A percentile compares a stretch with the other conserved stretches of the same genome.
Conservation (phyloP, 1,139 yeast species). For the Blastobotrys proliferans region DNA sequence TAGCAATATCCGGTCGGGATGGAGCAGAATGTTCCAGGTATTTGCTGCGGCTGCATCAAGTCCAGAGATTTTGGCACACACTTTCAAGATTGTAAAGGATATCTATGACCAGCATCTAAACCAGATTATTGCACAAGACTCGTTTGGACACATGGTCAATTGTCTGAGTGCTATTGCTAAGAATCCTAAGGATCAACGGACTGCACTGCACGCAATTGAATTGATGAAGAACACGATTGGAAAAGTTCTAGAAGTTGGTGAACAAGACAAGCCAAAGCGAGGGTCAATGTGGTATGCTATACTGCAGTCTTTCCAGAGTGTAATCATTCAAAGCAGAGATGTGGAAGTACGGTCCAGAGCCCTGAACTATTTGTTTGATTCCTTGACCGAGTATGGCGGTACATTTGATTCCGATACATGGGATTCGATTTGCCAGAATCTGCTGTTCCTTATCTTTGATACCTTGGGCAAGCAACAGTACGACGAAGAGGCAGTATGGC, state of each 20-base stretch:
- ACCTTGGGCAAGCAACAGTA: constrained; percentile 65
- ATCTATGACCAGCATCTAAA: constrained; percentile 61
- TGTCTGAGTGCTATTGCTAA: constrained; percentile 81
- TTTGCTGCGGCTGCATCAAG: constrained; percentile 57
- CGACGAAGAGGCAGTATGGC: constrained; percentile 91
- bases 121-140: constrained; percentile 66
- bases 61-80: constrained; percentile 2
- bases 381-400: constrained; percentile 73
- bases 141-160: constrained; percentile 66
- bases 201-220: constrained; percentile 75
- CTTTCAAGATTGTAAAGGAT: constrained; percentile 3
- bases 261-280: constrained; percentile 18
- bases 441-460: constrained; percentile 86
- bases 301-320: constrained; percentile 77
- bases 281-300: constrained; percentile 63
- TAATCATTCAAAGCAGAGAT: constrained; percentile 91
- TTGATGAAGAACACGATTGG: constrained; percentile 63
- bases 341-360: constrained; percentile 92
- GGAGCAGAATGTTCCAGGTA: constrained; percentile 85
- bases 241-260: constrained; percentile 37
- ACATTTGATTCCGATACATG: constrained; percentile 73
- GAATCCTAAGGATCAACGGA: constrained; percentile 76
- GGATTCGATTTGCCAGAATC: constrained; percentile 71
- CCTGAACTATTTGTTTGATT: constrained; percentile 73
- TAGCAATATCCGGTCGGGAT: constrained; percentile 78